phyloP scores from a whole-genome alignment of 495 filamentous ascomycete species.

The Cercophora newfieldiana region DNA sequence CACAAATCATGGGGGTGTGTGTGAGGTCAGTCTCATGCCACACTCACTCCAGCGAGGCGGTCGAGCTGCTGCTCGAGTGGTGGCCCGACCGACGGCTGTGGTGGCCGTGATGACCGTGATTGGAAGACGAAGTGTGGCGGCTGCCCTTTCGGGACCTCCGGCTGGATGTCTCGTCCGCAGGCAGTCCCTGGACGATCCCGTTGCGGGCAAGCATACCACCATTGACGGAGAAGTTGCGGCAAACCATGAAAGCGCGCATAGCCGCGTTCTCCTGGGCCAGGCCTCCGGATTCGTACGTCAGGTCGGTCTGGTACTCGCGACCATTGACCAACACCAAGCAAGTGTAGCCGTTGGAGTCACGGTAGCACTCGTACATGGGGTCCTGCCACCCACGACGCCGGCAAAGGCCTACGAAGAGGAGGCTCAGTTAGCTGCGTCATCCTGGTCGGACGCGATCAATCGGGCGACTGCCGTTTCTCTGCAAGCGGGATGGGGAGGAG shows the following conservation, averaged over 20 bases:
- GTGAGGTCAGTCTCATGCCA: not conserved
- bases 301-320: conserved; percentile 91
- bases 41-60: conserved; percentile 52
- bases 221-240: conserved; percentile 97
- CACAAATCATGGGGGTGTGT: conserved; percentile 15
- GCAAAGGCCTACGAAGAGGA: conserved; percentile 76
- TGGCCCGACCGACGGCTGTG: conserved; percentile 43
- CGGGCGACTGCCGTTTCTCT: conserved; percentile 21
- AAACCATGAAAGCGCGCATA: conserved; percentile 96
- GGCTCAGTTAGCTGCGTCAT: conserved; percentile 45
- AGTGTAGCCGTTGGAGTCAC: conserved; percentile 68
- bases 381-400: conserved; percentile 93
- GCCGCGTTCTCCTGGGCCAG: conserved; percentile 93
- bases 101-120: conserved; percentile 39
- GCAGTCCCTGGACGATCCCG: conserved; percentile 84
- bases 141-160: conserved; percentile 48
- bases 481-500: not conserved
- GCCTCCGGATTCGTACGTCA: conserved; percentile 73
- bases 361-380: conserved; percentile 83
- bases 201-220: conserved; percentile 85
- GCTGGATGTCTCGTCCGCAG: conserved; percentile 54
- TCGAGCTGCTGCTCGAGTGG: conserved; percentile 60
- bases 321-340: conserved; percentile 96
- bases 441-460: conserved; percentile 34
- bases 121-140: conserved; percentile 46